Evolutionary conservation across 805 yeast species (phyloP).

Genomic region (Jamesozyma jinghongensis): DNA sequence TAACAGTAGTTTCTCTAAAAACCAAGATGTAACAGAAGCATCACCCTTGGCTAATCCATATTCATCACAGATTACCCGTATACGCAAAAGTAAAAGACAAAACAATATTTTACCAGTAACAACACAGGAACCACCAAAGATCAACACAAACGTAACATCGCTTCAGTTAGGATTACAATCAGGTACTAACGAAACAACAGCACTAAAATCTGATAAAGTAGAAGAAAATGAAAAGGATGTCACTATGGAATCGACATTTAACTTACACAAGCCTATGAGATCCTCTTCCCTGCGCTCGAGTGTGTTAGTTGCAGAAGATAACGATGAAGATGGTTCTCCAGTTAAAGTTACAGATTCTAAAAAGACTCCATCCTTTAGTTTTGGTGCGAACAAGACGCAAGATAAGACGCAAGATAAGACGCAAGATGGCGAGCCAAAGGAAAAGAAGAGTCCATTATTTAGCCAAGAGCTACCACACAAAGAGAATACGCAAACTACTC

Average conservation of each 20-base stretch:
- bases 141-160: constrained; percentile 4
- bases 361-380: too few relatives aligned
- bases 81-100: constrained; percentile 1
- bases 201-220: constrained; percentile 1
- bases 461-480: not conserved
- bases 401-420: too few relatives aligned
- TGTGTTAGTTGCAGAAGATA: constrained; percentile 18
- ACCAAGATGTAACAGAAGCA: constrained; percentile 1
- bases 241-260: constrained; percentile 4
- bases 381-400: too few relatives aligned
- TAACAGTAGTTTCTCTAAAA: constrained; percentile 13
- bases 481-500: too few relatives aligned
- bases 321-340: not conserved
- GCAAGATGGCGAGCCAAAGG: too few relatives aligned
- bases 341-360: not conserved
- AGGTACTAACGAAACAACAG: constrained; percentile 4
- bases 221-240: not conserved
- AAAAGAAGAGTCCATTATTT: too few relatives aligned
- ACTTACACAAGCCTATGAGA: constrained; percentile 31
- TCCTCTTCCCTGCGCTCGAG: constrained; percentile 33
- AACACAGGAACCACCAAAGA: constrained; percentile 9
- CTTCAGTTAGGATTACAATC: constrained; percentile 6
- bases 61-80: constrained; percentile 18
- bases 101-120: constrained; percentile 5
- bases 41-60: constrained; percentile 37